Evolutionary conservation across 108 stramenopile species (phyloP), one percentile per base, ranked within the genome.

Genomic region (Cyclotella choctawhatcheeana): DNA sequence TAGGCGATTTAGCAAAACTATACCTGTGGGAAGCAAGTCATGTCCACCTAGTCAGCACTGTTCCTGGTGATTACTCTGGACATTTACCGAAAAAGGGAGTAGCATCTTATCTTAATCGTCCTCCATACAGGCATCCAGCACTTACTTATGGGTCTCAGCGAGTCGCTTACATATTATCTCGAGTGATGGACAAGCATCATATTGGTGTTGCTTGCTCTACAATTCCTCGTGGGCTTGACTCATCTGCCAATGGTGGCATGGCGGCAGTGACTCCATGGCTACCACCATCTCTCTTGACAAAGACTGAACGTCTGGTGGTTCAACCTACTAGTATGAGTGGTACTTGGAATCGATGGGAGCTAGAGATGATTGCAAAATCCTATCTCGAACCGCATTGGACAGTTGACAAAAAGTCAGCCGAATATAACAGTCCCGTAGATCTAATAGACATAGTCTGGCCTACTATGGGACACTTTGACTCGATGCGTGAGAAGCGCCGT

Each of bases 391-490:
- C 71, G 35, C 47, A 71, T 69, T 61, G 67, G 76, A 67, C 67
- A 18, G 21, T 26, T 5, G 45, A 71, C 37, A 22, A 16, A 20
- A 48, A 69, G 5, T 31, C 13, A n/a, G n/a, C n/a, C 1, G 25
- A 35, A 20, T 55, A 79, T 22, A 58, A 73, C 18, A 48, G 69
- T 51, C 64, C 64, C 14, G 51, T 88, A 21, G 77, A 85, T 16
- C 60, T 77, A 18, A 29, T 84, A 64, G 88, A 89, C 53, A 83
- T 94, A 50, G 33, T 91, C n/a, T 94, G 93, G 93, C 93, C 93
- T 14, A 79, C 88, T 5, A 61, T 79, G 40, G 64, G 70, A 2
- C 88, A 64, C 53, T 77, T 89, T 26, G 64, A 61, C 17, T 14
- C 30, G 8, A 64, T 77, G 76, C 58, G 43, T 5, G 68, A 69